Percentiles rank a stretch among this genome's conserved stretches.
phyloP scores from a whole-genome alignment of 192 early-diverging fungal genomes.

The Gamsiella multidivaricata region DNA sequence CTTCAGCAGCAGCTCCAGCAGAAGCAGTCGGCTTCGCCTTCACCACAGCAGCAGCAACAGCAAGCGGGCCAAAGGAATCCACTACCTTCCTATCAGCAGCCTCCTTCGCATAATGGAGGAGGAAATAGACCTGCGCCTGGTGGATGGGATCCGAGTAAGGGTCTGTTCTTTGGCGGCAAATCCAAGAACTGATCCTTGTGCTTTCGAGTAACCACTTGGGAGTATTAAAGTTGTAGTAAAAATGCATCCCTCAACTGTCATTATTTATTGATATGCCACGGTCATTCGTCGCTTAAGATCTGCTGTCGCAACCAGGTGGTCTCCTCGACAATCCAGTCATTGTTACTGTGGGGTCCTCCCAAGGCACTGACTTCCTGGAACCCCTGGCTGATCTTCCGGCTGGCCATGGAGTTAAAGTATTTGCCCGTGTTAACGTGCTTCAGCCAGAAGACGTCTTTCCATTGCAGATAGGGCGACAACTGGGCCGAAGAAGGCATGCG shows the following conservation, averaged over 20 bases:
- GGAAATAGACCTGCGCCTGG: neutral
- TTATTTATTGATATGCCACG: too few relatives aligned
- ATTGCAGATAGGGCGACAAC: slow-evolving; percentile 12
- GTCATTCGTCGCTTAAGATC: slow-evolving; percentile 31
- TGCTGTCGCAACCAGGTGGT: slow-evolving; percentile 50
- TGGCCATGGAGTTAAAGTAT: slow-evolving; percentile 29
- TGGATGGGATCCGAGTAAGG: slow-evolving; percentile 42
- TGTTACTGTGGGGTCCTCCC: slow-evolving; percentile 23
- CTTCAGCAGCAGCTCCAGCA: slow-evolving; percentile 39
- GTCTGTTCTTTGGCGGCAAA: slow-evolving; percentile 43
- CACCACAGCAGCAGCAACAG: slow-evolving; percentile 11
- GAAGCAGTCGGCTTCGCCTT: slow-evolving; percentile 11
- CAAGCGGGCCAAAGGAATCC: neutral
- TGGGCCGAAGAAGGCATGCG: neutral
- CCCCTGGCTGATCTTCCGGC: slow-evolving; percentile 31
- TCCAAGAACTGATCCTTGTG: slow-evolving; percentile 27
- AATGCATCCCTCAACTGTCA: too few relatives aligned
- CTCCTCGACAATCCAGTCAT: slow-evolving; percentile 51
- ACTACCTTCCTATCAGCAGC: slow-evolving; percentile 2
- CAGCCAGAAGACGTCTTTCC: slow-evolving; percentile 45
- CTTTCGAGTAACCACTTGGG: too few relatives aligned
- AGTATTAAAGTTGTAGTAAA: too few relatives aligned
- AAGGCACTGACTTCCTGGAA: slow-evolving; percentile 34
- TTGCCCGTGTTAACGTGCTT: slow-evolving; percentile 32
- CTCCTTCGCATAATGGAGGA: neutral